Base-by-base conservation (phyloP, 345 rosid genomes). In the Eucalyptus brandiana region DNA sequence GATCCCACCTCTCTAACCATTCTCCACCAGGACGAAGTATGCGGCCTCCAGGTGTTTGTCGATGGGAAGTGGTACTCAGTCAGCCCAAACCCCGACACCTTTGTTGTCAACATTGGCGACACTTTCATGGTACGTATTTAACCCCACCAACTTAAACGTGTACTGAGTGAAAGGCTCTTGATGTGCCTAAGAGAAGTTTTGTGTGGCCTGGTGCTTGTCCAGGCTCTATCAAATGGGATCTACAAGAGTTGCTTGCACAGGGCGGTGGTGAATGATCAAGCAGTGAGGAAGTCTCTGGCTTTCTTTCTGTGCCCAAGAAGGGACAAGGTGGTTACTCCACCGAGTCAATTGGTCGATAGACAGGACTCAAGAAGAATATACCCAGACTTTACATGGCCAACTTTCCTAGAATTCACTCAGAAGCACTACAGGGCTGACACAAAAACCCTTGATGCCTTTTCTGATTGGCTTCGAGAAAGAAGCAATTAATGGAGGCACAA, bases 1-100 rank as follows among this genome's bases (percentile, higher is more conserved):
- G 98, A 96, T 86, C 98, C 98, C 9, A 94, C 96, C 3, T 93
- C 98, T 34, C 90, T 96, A 88, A 95, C 98, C n/a, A 96, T 95
- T 87, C 98, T 96, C 51, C 98, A 93, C 87, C 98, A 96, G 87
- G 97, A 94, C 88, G 93, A 93, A 89, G 97, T 96, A 5, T 93
- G 94, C 6, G 98, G 98, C 48, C 95, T 96, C 88, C 95, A 96
- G 65, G 98, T 96, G 72, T 90, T 92, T n/a, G 91, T 91, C 1
- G 97, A 96, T 87, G 91, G 89, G 65, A 88, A 94, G 37, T 96
- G 98, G 98, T 94, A 91, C 56, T 87, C 91, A 4, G 89, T 96
- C 49, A 44, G 86, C 86, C 98, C 97, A 8, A 90, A 89, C 54
- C 90, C 91, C 21, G 83, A 92, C 5, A 91, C 98, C 24, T 96